Percentiles rank a stretch among this genome's conserved stretches.
phyloP scores from a whole-genome alignment of 1,284 basidiomycete genomes.

The Agaricales sp. region DNA sequence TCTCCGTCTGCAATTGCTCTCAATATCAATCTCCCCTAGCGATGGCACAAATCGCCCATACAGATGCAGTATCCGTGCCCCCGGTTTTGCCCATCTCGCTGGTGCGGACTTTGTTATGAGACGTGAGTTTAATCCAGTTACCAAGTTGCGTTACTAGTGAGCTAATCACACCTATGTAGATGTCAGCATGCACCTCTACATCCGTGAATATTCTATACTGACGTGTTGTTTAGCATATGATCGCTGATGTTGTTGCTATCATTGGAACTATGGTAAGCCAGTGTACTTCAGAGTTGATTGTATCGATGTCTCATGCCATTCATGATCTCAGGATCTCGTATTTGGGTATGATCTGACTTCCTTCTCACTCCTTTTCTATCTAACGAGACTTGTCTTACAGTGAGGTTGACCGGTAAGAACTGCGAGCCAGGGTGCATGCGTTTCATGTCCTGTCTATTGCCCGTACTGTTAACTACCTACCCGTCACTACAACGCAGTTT shows the following conservation, averaged over 20 bases:
- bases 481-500: no score
- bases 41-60: constrained; percentile 92
- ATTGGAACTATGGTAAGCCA: constrained; percentile 92
- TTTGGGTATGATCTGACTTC: constrained; percentile 51
- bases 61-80: constrained; percentile 89
- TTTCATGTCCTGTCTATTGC: constrained; percentile 1
- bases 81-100: constrained; percentile 88
- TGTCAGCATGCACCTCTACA: constrained; percentile 40
- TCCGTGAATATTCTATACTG: constrained; percentile 17
- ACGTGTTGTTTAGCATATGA: constrained; percentile 51
- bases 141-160: constrained; percentile 8
- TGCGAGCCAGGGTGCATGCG: not conserved
- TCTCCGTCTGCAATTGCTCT: constrained; percentile 4
- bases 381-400: constrained; percentile 14
- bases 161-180: constrained; percentile 27
- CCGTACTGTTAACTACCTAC: no score
- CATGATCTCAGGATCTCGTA: constrained; percentile 47
- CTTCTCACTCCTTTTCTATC: no score
- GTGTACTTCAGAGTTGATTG: constrained; percentile 15
- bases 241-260: constrained; percentile 87
- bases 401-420: constrained; percentile 26
- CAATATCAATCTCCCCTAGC: no score
- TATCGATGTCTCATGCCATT: constrained; percentile 13
- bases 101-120: constrained; percentile 95
- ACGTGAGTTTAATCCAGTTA: constrained; percentile 36